Evolutionary conservation across 2,329 filamentous ascomycete genomes (phyloP), one percentile per base, ranked within the genome.

Genomic region (Cercospora sojina): DNA sequence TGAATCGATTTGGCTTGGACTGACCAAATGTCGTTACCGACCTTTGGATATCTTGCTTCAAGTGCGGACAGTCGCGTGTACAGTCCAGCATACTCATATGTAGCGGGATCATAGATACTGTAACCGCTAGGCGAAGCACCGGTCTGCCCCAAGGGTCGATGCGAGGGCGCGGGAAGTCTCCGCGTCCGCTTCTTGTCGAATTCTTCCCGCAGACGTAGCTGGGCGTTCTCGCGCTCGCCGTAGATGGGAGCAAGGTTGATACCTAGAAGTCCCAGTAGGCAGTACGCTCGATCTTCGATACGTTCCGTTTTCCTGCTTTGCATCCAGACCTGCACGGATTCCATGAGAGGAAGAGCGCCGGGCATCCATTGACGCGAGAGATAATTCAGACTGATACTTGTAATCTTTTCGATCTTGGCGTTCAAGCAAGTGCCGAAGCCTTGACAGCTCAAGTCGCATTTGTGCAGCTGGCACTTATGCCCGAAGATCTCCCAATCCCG

Each of bases 201-300:
- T 9, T 55, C 49, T 7, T 55, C 49, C 10, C 12, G 16, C n/a
- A 55, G n/a, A n/a, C 49, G 49, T 55, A 10, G 23, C 49, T 27
- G 23, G 8, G 56, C 29, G 12, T 35, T 59, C 56, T 59, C 29
- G 2, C 29, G 32, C 29, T 72, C 69, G 5, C 70, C 69, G 25
- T 71, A 72, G 16, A 62, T 41, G 5, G 66, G 58, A n/a, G 32
- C 59, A 13, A 63, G 43, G 3, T 51, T 49, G 3, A 70, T 64
- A 12, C 49, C 64, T 23, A 71, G 58, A 13, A 72, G 65, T 31
- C 70, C 68, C 18, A 67, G 60, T 16, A 71, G 62, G 35, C 59
- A 56, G 47, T 71, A 71, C n/a, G 59, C 58, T 35, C 64, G 64
- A 62, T 71, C 70, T 58, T 72, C 62, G 41, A 9, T 68, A 69